Evolutionary conservation across 495 filamentous ascomycete genomes (phyloP).

Genomic region (Apiosordaria backusii): DNA sequence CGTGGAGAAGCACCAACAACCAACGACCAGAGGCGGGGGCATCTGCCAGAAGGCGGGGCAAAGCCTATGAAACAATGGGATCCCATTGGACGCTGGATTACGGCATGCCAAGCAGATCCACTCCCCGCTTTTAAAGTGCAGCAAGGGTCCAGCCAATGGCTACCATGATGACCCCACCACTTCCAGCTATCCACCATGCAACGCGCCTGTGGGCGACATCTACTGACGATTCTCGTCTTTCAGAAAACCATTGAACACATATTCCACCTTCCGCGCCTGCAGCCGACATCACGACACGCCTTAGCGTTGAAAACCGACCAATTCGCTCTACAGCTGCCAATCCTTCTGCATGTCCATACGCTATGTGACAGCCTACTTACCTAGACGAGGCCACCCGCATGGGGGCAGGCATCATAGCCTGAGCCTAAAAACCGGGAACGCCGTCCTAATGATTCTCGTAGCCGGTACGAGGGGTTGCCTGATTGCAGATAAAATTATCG

Average conservation of each 20-base stretch:
- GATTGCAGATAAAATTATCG: neutral
- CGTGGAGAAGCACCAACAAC: neutral
- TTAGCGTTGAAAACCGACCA: neutral
- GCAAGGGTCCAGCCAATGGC: constrained; percentile 12
- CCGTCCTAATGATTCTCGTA: neutral
- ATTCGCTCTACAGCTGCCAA: neutral
- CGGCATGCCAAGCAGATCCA: constrained; percentile 2
- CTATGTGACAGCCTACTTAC: neutral
- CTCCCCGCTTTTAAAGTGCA: constrained; percentile 9
- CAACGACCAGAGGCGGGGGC: neutral
- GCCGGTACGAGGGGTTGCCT: neutral
- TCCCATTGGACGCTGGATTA: neutral
- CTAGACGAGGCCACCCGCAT: neutral
- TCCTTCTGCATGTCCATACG: neutral
- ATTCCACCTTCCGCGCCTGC: neutral
- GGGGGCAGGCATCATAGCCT: neutral
- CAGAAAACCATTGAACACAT: neutral
- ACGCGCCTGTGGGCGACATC: neutral
- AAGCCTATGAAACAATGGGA: neutral
- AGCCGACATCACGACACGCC: neutral
- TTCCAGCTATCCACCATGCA: neutral
- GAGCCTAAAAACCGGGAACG: neutral
- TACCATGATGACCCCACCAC: neutral
- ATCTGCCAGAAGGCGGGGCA: constrained; percentile 4
- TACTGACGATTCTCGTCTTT: neutral